phyloP scores from a whole-genome alignment of 805 yeast species.

The Myxozyma geophila region DNA sequence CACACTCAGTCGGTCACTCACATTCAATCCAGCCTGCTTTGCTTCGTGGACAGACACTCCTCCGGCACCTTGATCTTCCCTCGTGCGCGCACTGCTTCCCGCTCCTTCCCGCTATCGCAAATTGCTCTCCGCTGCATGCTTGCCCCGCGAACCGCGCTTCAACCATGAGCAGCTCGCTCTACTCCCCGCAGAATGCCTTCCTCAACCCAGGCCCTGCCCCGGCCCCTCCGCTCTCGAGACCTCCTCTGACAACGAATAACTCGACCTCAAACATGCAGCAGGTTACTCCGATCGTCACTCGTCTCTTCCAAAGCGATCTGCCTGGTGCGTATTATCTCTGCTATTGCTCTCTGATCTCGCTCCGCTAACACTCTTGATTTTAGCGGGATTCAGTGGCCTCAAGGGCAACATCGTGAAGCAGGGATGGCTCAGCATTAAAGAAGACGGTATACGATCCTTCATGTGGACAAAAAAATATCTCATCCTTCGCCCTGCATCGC shows the following conservation, averaged over 20 bases:
- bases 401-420: constrained; percentile 38
- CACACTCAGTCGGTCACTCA: not conserved
- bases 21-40: not conserved
- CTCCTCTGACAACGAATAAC: constrained; percentile 21
- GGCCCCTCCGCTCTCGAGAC: constrained; percentile 45
- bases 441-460: constrained; percentile 86
- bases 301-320: constrained; percentile 16
- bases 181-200: constrained; percentile 48
- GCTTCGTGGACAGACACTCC: not conserved
- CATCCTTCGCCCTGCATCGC: constrained; percentile 72
- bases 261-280: constrained; percentile 26
- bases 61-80: not conserved
- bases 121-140: not conserved
- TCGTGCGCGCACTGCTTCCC: no score
- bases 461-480: constrained; percentile 91
- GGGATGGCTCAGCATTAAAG: constrained; percentile 93
- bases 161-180: constrained; percentile 25
- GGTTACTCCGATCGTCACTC: constrained; percentile 2
- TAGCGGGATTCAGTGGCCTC: constrained; percentile 14
- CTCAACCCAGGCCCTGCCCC: constrained; percentile 63
- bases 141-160: not conserved
- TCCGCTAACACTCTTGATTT: not conserved
- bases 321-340: constrained; percentile 3
- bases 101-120: not conserved
- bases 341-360: not conserved